Base-by-base conservation (phyloP, 257 asterid genomes). In the Verbena officinalis region DNA sequence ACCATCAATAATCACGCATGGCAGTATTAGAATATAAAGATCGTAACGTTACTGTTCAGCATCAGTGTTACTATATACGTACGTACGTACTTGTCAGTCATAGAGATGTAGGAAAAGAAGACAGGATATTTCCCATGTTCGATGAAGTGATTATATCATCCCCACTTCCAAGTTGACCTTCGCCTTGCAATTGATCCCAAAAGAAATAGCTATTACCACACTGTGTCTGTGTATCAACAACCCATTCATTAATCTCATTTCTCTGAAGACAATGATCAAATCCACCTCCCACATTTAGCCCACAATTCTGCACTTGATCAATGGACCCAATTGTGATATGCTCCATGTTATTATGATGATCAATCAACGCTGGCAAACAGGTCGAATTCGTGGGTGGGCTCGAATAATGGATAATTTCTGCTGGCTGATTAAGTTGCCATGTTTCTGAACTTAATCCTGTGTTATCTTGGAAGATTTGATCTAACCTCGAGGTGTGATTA, bases 21-120 rank as follows among this genome's bases (percentile, higher is more conserved):
- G 38, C 42, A 45, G 20, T 51, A 54, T 69, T 53, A 68, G 59
- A 33, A 11, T 23, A 5, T 14, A 31, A 55, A 31, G 12, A 40
- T 2, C 12, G 9, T n/a, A 51, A 27, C 33, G 33, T 27, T 27
- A 52, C 6, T 36, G 11, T 59, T 73, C 2, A n/a, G n/a, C n/a
- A 53, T 73, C 3, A 52, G 19, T 40, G 19, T 9, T 51, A 43
- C 15, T 56, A 27, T 27, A 2, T 27, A 27, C 5, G 5, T 27
- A 27, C 33, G 33, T 5, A 27, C 33, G 38, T 42, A 61, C n/a
- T 21, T 21, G 48, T 20, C 43, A 63, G 68, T 73, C 12, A 77
- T 71, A 88, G 54, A 42, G 87, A 73, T 31, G 88, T 76, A 75
- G 96, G 90, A 64, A 84, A 86, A 66, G 95, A 71, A 13, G 89